A percentile compares a stretch with the other conserved stretches of the same genome.
Conservation (phyloP, 225 moss, liverwort and hornwort species). For the Neckera pumila region DNA sequence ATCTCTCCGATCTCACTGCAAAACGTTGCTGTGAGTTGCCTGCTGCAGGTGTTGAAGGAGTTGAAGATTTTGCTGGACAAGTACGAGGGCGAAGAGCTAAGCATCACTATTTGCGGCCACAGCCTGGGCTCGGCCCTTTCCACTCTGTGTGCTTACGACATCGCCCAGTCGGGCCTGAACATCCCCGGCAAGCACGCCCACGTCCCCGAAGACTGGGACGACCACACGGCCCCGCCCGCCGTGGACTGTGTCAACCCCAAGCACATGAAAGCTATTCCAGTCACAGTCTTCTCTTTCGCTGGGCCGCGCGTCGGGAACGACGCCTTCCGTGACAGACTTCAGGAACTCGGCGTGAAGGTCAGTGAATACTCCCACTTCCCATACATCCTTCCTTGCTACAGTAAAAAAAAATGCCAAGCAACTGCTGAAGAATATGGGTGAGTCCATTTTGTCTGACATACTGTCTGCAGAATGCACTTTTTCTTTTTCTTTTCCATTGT, state of each 20-base stretch:
- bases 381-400: too few relatives aligned
- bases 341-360: slow-evolving; percentile 41
- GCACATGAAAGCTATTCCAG: slow-evolving; percentile 3
- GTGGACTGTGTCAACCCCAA: background rate
- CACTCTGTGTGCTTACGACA: slow-evolving; percentile 12
- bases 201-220: slow-evolving; percentile 30
- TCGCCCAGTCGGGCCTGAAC: slow-evolving; percentile 25
- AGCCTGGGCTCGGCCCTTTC: slow-evolving; percentile 26
- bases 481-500: too few relatives aligned
- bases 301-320: slow-evolving; percentile 66
- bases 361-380: background rate
- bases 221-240: background rate
- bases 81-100: slow-evolving; percentile 19
- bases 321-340: slow-evolving; percentile 41
- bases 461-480: background rate
- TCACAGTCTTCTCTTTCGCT: slow-evolving; percentile 60
- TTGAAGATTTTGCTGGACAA: slow-evolving; percentile 12
- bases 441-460: background rate
- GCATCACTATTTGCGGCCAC: slow-evolving; percentile 20
- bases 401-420: background rate
- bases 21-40: background rate
- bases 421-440: too few relatives aligned
- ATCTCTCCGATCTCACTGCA: background rate
- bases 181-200: background rate
- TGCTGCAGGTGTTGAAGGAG: slow-evolving; percentile 21